These are phyloP conservation scores for Dujonia santamariae DNA, from an alignment of 1,139 yeast genomes.

Conservation along the genomic window DNA sequence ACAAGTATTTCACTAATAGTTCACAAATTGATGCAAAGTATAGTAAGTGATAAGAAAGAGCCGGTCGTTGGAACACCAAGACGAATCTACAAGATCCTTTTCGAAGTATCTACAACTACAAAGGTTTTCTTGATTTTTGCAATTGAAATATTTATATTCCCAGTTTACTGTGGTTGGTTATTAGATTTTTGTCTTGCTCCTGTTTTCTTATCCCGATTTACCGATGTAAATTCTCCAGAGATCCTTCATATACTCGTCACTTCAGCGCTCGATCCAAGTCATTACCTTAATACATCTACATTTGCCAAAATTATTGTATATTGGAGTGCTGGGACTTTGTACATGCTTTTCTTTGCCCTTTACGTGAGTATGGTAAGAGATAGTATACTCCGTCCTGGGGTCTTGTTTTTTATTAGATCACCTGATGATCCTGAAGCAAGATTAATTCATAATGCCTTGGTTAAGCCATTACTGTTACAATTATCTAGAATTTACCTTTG, in stretches of 20 bases:
- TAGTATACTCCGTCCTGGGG: conserved; percentile 79
- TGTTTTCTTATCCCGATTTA: conserved; percentile 24
- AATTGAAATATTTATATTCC: conserved; percentile 80
- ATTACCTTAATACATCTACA: background rate
- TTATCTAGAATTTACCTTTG: conserved; percentile 72
- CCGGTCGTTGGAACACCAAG: conserved; percentile 53
- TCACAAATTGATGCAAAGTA: conserved; percentile 31
- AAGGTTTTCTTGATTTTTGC: conserved; percentile 76
- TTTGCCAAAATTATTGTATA: conserved; percentile 27
- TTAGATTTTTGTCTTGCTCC: conserved; percentile 70
- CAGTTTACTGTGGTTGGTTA: conserved; percentile 80
- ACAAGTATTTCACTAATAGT: conserved; percentile 24
- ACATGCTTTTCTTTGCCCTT: conserved; percentile 84
- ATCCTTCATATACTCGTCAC: conserved; percentile 1
- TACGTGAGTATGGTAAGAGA: conserved; percentile 82
- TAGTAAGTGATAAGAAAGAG: conserved; percentile 26
- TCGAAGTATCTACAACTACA: conserved; percentile 53
- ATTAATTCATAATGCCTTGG: conserved; percentile 84
- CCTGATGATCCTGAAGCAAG: conserved; percentile 93
- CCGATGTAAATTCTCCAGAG: background rate
- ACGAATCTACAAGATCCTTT: conserved; percentile 45
- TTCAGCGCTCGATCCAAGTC: background rate
- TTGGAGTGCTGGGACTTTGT: conserved; percentile 79
- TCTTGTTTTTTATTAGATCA: conserved; percentile 83
- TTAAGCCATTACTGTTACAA: conserved; percentile 71